These are phyloP conservation scores for Clausena lansium DNA, from an alignment of 345 rosid genomes.

Conservation along the genomic window DNA sequence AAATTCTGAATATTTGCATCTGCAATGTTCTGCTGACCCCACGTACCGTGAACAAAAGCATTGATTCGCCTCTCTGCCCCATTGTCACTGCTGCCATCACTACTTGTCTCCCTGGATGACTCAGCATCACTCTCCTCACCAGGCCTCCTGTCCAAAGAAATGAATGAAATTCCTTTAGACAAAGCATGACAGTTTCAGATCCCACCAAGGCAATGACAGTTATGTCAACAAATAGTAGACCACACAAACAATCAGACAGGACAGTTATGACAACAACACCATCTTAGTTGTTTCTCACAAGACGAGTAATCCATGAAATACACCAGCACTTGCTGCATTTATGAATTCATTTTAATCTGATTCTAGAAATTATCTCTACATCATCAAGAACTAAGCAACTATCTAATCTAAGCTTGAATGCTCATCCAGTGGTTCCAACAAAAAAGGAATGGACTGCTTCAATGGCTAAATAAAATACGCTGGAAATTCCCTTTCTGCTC, in stretches of 20 bases:
- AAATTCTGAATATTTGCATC: conserved; percentile 42
- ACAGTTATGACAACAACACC: background rate
- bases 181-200: background rate
- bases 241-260: background rate
- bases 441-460: background rate
- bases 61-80: conserved; percentile 41
- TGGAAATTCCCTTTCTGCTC: background rate
- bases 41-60: conserved; percentile 27
- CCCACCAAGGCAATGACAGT: background rate
- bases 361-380: background rate
- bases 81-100: conserved; percentile 60
- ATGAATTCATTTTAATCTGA: background rate
- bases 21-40: conserved; percentile 29
- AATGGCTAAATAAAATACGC: background rate
- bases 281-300: background rate
- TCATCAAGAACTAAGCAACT: background rate
- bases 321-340: background rate
- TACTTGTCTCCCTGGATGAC: conserved; percentile 60
- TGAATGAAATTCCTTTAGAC: background rate
- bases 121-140: conserved; percentile 73
- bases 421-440: background rate
- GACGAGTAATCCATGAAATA: background rate
- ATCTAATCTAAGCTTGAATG: background rate
- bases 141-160: conserved; percentile 41
- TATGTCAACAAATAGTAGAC: background rate